phyloP scores from a whole-genome alignment of 805 yeast species.

The Yarrowia porcina region DNA sequence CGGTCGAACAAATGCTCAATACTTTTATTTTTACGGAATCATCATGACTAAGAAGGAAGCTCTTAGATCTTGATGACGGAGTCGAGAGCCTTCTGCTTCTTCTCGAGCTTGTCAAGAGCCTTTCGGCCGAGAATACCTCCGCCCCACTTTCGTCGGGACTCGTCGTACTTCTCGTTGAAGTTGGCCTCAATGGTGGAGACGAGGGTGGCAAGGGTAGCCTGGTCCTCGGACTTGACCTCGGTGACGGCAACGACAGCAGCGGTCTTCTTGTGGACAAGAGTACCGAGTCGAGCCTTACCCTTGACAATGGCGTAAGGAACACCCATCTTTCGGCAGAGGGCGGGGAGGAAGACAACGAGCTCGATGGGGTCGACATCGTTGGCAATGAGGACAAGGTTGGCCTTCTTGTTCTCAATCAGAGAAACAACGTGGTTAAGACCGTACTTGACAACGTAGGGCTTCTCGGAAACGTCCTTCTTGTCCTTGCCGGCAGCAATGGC shows the following conservation, averaged over 20 bases:
- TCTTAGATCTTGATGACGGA: constrained; percentile 40
- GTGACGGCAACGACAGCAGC: constrained; percentile 96
- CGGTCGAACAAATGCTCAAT: constrained; percentile 18
- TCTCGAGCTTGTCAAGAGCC: constrained; percentile 80
- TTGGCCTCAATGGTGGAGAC: constrained; percentile 90
- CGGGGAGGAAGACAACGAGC: constrained; percentile 95
- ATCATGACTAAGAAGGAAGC: constrained; percentile 17
- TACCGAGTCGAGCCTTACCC: constrained; percentile 98
- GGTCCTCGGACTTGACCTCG: constrained; percentile 92
- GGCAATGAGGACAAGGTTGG: constrained; percentile 94
- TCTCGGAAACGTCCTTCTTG: constrained; percentile 93
- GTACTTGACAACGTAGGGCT: constrained; percentile 95
- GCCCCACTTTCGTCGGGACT: constrained; percentile 98
- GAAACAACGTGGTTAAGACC: constrained; percentile 99
- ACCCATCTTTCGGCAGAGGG: constrained; percentile 99
- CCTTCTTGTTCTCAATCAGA: constrained; percentile 96
- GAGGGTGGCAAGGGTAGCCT: constrained; percentile 88
- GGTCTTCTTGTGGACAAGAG: constrained; percentile 96
- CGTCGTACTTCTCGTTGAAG: constrained; percentile 93
- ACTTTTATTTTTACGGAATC: constrained; percentile 21
- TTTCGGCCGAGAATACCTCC: constrained; percentile 98
- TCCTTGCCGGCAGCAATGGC: constrained; percentile 98
- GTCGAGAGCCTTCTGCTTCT: constrained; percentile 59
- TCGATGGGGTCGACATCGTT: constrained; percentile 99
- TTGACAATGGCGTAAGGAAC: constrained; percentile 97